Evolutionary conservation across 164 flowering plant genomes (phyloP), one percentile per base, ranked within the genome.

Genomic region (Stephania cephalantha): DNA sequence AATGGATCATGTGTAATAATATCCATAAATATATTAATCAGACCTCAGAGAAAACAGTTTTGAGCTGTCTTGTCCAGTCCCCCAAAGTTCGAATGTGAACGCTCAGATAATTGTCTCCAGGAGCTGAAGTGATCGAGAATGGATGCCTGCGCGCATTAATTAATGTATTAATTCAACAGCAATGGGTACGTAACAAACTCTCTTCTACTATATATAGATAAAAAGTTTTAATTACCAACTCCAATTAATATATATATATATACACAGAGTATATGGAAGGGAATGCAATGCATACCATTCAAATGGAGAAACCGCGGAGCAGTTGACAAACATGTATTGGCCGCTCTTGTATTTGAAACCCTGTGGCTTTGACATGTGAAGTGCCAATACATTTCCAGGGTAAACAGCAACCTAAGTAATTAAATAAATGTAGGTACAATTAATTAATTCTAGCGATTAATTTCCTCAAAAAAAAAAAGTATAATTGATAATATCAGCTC

Each of bases 21-120:
- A 50, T 12, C 18, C 5, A 55, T 55, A 13, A 68, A 30, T 30
- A 5, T 31, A 25, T 61, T 12, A 42, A 7, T 18, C 46, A 3
- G 30, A 89, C 94, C 88, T 90, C 83, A 1, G 91, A 85, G 87
- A 90, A 90, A 11, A 86, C 90, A 1, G 83, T 80, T 81, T 82
- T 90, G 48, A 90, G 90, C 64, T 89, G 88, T 46, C 86, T 71
- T 1, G 94, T 83, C 85, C 85, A 83, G 66, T 83, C 85, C 1
- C 85, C 85, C 0, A 75, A 71, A 5, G 83, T 83, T 55, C 84
- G 80, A 77, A 83, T 83, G 70, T 83, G 85, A 74, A 83, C 82
- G 35, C 85, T 81, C 20, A 83, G 67, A 74, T 81, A 81, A 31
- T 83, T 82, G 25, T 83, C 85, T 29, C 80, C 75, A 3, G 85